These are phyloP conservation scores for Cordyceps javanica DNA, from an alignment of 2,329 filamentous ascomycete genomes.

Conservation along the genomic window DNA sequence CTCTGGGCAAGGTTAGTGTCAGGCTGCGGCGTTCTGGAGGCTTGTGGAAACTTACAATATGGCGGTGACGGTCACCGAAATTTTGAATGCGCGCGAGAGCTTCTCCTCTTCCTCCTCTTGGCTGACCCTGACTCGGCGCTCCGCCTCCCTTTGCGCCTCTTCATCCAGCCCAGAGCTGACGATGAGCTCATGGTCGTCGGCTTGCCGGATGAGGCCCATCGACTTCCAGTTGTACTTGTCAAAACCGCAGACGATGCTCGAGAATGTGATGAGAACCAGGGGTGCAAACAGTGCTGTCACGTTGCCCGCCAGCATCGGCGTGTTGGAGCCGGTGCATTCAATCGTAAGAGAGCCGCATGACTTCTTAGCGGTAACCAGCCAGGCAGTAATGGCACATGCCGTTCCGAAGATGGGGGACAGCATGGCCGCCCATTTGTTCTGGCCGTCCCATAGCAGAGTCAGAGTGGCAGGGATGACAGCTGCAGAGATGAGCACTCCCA, in stretches of 20 bases:
- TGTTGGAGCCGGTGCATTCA: slow-evolving; percentile 70
- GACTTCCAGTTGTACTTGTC: slow-evolving; percentile 82
- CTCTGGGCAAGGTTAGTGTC: slow-evolving; percentile 26
- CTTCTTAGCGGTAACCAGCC: slow-evolving; percentile 68
- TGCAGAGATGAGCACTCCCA: slow-evolving; percentile 85
- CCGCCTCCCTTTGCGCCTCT: slow-evolving; percentile 19
- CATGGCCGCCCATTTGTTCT: slow-evolving; percentile 67
- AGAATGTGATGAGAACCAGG: slow-evolving; percentile 63
- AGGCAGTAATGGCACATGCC: slow-evolving; percentile 60
- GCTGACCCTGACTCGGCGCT: slow-evolving; percentile 14
- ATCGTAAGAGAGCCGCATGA: slow-evolving; percentile 65
- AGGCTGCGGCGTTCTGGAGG: background rate
- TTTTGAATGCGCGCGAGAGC: slow-evolving; percentile 47
- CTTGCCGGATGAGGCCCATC: slow-evolving; percentile 73
- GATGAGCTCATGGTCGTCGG: slow-evolving; percentile 70
- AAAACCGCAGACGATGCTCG: slow-evolving; percentile 54
- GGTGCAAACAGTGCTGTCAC: slow-evolving; percentile 72
- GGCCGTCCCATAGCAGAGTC: slow-evolving; percentile 73
- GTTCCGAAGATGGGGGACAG: slow-evolving; percentile 63
- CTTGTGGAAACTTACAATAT: slow-evolving; percentile 22
- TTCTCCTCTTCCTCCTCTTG: slow-evolving; percentile 41
- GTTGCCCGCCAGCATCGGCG: slow-evolving; percentile 82
- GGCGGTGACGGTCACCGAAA: slow-evolving; percentile 31
- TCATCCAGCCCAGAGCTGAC: slow-evolving; percentile 47
- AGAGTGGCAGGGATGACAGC: slow-evolving; percentile 79